Conservation (phyloP, 768 basidiomycete species). For the Rhodotorula diobovata region DNA sequence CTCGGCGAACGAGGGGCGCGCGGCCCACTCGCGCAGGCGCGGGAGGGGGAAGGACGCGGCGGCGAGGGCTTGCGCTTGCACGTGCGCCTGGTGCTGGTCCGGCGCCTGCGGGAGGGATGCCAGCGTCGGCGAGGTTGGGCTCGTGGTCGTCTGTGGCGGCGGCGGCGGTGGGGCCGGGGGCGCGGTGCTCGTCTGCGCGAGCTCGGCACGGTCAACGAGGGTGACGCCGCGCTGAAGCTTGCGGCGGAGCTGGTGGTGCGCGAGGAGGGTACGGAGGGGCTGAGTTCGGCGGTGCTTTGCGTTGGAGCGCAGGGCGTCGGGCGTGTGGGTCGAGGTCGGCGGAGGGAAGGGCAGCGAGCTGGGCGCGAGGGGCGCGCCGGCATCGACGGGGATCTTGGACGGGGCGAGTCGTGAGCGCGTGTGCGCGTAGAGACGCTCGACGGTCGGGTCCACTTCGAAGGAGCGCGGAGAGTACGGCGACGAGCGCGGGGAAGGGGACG, state of each 20-base stretch:
- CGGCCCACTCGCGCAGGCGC: neutral
- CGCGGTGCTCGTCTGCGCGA: neutral
- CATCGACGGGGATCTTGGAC: neutral
- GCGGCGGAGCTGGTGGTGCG: neutral
- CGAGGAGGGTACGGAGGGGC: neutral
- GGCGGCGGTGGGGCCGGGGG: too few species aligned
- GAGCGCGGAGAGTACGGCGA: neutral
- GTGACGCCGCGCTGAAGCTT: neutral
- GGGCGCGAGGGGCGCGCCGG: too few species aligned
- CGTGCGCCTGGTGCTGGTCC: too few species aligned
- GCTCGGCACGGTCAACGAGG: neutral
- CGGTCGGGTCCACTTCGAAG: neutral
- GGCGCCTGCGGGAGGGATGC: too few species aligned
- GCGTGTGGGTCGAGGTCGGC: neutral
- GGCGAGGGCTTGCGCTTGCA: neutral
- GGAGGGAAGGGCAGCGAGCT: neutral
- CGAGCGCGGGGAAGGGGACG: too few species aligned
- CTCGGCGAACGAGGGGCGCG: neutral
- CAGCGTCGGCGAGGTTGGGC: neutral
- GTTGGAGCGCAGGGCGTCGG: too few species aligned
- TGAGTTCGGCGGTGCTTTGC: neutral
- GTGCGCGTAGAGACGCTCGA: neutral
- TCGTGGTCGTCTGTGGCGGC: too few species aligned
- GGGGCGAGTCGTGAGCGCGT: neutral
- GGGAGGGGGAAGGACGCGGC: neutral